Evolutionary conservation across 768 basidiomycete genomes (phyloP), one percentile per base, ranked within the genome.

Genomic region (Podaxis pistillaris): DNA sequence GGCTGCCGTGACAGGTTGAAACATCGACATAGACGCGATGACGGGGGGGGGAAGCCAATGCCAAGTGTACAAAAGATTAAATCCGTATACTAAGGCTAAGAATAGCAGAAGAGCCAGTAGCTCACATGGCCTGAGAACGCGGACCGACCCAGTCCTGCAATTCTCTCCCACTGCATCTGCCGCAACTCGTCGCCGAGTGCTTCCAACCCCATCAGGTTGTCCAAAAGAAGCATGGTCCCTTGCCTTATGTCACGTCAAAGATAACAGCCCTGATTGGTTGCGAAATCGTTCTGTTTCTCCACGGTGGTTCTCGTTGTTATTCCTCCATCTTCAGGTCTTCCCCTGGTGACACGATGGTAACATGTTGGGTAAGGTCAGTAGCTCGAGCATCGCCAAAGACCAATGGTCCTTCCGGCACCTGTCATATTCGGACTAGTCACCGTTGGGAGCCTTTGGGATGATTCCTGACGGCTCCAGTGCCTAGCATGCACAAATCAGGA

Each of bases 201-300:
- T 55, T 24, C 53, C 53, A 56, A 60, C 62, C 63, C 58, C 65
- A 69, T 65, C 68, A 64, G 63, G 40, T 41, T 15, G 41, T 54
- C 41, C 57, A 60, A 57, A 62, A 64, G 68, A 69, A 61, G 67
- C 67, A 66, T 67, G 65, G 66, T 66, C 65, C 69, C 68, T 70
- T 68, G 71, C 66, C 67, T 69, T 75, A 72, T 74, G 72, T 72
- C 72, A 75, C 72, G 73, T 73, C 72, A 71, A 51, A 66, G 58
- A 63, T 65, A 65, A 68, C 70, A 73, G 71, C 71, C 68, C 24
- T 63, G 58, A 63, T 67, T 62, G 66, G 50, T 64, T 65, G 33
- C 33, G 8, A 33, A 68, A 68, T 7, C 24, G 13, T 22, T 2
- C 50, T 37, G 4, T n/a, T 33, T 9, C 47, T 58, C 24, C 26